phyloP scores from a whole-genome alignment of 305 asterid genomes.

The Fraxinus albicans region DNA sequence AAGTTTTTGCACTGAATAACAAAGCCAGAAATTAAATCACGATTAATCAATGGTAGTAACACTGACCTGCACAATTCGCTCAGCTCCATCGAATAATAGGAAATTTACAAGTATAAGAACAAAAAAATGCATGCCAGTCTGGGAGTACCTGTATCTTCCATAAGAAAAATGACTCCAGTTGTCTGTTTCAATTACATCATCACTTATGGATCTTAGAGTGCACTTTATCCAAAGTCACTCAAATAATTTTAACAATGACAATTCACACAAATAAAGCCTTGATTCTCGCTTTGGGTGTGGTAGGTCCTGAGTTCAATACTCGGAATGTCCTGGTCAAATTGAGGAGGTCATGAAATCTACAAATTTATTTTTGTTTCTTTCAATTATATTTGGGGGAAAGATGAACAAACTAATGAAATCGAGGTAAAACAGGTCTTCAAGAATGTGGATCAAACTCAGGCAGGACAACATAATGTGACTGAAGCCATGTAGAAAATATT shows the following conservation, averaged over 20 bases:
- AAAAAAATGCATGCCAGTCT: not conserved
- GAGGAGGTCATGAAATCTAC: not conserved
- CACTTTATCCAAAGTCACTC: not conserved
- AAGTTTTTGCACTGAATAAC: not conserved
- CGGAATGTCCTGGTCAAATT: constrained; percentile 50
- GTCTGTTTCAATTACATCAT: not conserved
- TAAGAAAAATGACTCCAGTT: not conserved
- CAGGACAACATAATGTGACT: not conserved
- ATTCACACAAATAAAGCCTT: not conserved
- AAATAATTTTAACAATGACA: not conserved
- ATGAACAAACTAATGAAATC: not conserved
- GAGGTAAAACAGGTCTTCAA: not conserved
- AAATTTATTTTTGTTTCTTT: not conserved
- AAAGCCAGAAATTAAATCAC: not conserved
- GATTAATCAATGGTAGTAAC: not conserved
- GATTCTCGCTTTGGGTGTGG: constrained; percentile 69
- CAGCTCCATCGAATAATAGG: not conserved
- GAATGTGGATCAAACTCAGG: not conserved
- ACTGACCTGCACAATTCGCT: not conserved
- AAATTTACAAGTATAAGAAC: not conserved
- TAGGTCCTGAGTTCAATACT: constrained; percentile 66
- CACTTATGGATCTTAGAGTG: not conserved
- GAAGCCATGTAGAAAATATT: not conserved
- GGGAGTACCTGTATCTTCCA: not conserved
- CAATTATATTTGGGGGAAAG: not conserved